A percentile compares a stretch with the other conserved stretches of the same genome.
phyloP scores from a whole-genome alignment of 2,329 filamentous ascomycete species.

The Pyrenophora seminiperda region DNA sequence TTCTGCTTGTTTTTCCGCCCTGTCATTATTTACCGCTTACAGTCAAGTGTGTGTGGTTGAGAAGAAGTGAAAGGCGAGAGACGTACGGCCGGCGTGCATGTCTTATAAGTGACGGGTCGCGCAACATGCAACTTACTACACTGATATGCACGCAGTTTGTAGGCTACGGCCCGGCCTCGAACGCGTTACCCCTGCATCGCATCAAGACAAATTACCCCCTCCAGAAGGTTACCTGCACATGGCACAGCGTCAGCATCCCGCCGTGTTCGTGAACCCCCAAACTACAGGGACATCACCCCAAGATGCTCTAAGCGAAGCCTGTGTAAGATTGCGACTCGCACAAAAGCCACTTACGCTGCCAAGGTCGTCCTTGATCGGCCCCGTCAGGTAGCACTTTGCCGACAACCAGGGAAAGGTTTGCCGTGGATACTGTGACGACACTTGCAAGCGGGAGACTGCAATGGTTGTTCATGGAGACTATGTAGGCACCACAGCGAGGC shows the following conservation, averaged over 20 bases:
- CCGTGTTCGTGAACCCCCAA: constrained; percentile 4
- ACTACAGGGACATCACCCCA: constrained; percentile 2
- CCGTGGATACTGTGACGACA: constrained; percentile 5
- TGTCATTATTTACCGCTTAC: too few relatives aligned
- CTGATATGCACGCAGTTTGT: background rate
- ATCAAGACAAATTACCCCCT: background rate
- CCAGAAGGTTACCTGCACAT: background rate
- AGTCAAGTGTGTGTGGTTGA: background rate
- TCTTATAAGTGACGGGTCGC: background rate
- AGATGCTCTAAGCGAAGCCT: background rate
- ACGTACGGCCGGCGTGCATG: background rate
- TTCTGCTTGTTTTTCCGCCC: background rate
- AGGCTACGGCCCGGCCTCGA: background rate
- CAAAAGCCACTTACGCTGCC: constrained; percentile 5
- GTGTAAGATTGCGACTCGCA: constrained; percentile 10
- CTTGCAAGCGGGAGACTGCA: constrained; percentile 12
- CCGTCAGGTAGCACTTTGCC: constrained; percentile 4
- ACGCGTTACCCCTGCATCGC: background rate
- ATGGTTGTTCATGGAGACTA: constrained; percentile 1
- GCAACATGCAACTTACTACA: background rate
- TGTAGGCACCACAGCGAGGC: background rate
- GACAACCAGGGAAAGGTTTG: constrained; percentile 7
- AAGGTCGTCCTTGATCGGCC: constrained; percentile 1
- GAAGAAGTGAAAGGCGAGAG: background rate
- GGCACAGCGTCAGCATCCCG: constrained; percentile 6